Conservation (phyloP, 495 filamentous ascomycete genomes). For the Halenospora varia region DNA sequence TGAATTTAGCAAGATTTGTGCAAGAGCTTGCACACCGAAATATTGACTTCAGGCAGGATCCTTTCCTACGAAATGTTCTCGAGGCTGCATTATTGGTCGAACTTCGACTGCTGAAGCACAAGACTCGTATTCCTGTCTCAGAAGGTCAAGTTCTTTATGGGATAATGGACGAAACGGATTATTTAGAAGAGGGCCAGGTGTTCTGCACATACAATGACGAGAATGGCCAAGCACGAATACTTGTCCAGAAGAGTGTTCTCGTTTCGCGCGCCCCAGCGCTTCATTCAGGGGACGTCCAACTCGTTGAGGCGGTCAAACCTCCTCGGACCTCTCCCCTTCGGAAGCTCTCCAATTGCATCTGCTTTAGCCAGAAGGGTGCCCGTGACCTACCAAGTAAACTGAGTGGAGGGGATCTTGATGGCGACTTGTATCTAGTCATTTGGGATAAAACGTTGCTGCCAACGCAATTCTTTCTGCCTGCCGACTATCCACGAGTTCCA, state of each 20-base stretch:
- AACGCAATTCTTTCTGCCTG: slow-evolving; percentile 42
- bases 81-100: slow-evolving; percentile 61
- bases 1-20: slow-evolving; percentile 57
- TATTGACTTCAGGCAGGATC: slow-evolving; percentile 58
- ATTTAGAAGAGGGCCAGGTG: slow-evolving; percentile 61
- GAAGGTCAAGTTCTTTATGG: slow-evolving; percentile 72
- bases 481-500: slow-evolving; percentile 58
- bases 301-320: slow-evolving; percentile 46
- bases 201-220: slow-evolving; percentile 48
- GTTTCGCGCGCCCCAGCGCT: slow-evolving; percentile 72
- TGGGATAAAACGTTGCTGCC: slow-evolving; percentile 51
- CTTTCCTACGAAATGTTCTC: slow-evolving; percentile 58
- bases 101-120: slow-evolving; percentile 70
- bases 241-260: slow-evolving; percentile 36
- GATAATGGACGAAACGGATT: slow-evolving; percentile 77
- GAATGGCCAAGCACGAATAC: slow-evolving; percentile 14
- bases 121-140: slow-evolving; percentile 63
- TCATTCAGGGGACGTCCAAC: slow-evolving; percentile 77
- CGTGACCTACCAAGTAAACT: slow-evolving; percentile 74
- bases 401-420: slow-evolving; percentile 79
- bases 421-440: slow-evolving; percentile 73
- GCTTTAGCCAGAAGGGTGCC: slow-evolving; percentile 64
- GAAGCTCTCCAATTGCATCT: slow-evolving; percentile 64
- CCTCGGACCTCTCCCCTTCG: slow-evolving; percentile 58
- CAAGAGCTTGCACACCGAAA: slow-evolving; percentile 44